Conservation (phyloP, 768 basidiomycete genomes). For the Xerocomus brunneocitrinus region DNA sequence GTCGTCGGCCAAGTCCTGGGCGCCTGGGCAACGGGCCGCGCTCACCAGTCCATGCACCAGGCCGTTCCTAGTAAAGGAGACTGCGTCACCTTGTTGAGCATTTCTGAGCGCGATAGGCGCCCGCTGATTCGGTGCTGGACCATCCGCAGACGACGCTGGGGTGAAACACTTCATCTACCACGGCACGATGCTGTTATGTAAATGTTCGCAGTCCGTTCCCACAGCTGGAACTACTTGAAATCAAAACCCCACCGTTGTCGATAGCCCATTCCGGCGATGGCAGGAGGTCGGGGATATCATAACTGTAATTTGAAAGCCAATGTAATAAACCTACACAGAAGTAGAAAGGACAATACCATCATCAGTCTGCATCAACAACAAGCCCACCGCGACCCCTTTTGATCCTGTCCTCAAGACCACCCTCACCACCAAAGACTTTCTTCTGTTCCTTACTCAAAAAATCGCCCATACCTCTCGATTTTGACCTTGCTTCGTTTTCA, state of each 20-base stretch:
- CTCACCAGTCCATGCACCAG: background rate
- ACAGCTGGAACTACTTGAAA: background rate
- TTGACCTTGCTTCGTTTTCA: slow-evolving; percentile 62
- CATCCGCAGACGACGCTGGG: background rate
- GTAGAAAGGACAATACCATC: background rate
- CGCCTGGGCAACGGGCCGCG: background rate
- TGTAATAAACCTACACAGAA: slow-evolving; percentile 9
- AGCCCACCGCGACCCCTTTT: slow-evolving; percentile 66
- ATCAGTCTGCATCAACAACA: slow-evolving; percentile 49
- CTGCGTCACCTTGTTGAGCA: background rate
- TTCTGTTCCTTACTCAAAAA: slow-evolving; percentile 84
- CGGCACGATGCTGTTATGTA: background rate
- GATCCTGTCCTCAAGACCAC: slow-evolving; percentile 77
- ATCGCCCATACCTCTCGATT: slow-evolving; percentile 71
- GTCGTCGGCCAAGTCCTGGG: background rate
- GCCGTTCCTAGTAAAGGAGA: slow-evolving; percentile 1
- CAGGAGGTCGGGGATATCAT: background rate
- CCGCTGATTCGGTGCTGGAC: background rate
- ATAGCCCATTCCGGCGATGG: too few species aligned
- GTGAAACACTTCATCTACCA: background rate
- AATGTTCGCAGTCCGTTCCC: background rate
- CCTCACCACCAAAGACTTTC: slow-evolving; percentile 73
- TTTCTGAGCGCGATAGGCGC: background rate
- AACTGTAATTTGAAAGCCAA: background rate
- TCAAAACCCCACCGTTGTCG: background rate